Evolutionary conservation across 75 land plant genomes (phyloP).

Genomic region (Ceratopteris richardii): DNA sequence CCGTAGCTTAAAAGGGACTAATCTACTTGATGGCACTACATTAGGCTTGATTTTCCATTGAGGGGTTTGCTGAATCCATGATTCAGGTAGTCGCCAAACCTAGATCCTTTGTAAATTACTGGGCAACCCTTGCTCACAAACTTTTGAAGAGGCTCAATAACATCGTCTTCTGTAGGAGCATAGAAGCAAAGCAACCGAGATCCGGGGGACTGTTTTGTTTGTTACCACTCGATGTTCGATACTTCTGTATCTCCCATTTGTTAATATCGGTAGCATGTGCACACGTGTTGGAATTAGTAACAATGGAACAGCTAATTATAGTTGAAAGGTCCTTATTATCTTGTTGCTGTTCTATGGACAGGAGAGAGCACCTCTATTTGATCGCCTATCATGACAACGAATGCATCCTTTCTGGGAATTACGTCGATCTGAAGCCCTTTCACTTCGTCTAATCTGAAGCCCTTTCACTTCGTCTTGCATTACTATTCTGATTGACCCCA

Average conservation of each 20-base stretch:
- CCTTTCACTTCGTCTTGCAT: constrained; percentile 53
- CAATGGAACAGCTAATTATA: background rate
- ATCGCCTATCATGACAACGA: constrained; percentile 58
- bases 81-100: constrained; percentile 12
- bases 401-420: constrained; percentile 44
- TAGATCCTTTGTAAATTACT: constrained; percentile 15
- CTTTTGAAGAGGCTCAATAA: constrained; percentile 30
- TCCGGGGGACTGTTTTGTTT: constrained; percentile 16
- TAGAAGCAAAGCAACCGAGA: constrained; percentile 39
- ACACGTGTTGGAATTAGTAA: background rate
- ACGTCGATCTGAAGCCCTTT: constrained; percentile 41
- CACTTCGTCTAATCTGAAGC: constrained; percentile 30
- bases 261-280: constrained; percentile 18
- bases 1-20: no score
- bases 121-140: constrained; percentile 29
- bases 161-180: background rate
- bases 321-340: background rate
- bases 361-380: constrained; percentile 16
- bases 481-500: constrained; percentile 42
- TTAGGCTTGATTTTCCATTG: constrained; percentile 28
- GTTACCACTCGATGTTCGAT: constrained; percentile 43
- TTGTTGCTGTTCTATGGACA: no score
- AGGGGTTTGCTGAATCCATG: constrained; percentile 11
- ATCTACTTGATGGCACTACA: no score
- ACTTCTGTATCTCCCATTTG: constrained; percentile 38